phyloP scores from a whole-genome alignment of 2,329 filamentous ascomycete genomes.

The Paradendryphiella salina region DNA sequence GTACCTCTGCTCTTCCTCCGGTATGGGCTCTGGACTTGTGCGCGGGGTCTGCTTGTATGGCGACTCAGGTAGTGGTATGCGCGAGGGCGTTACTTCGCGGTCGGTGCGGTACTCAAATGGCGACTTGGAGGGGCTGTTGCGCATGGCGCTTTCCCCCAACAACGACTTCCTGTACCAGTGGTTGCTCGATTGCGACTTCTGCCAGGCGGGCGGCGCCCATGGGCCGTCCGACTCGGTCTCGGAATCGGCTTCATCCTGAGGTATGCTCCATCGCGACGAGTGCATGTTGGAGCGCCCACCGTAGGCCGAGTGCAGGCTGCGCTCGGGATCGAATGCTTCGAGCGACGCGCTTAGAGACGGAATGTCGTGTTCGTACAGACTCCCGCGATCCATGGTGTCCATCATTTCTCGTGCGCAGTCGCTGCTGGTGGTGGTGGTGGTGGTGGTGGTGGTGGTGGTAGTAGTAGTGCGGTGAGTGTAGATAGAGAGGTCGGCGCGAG shows the following conservation, averaged over 20 bases:
- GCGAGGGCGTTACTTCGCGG: conserved; percentile 57
- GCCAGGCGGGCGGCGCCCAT: conserved; percentile 69
- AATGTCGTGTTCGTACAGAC: conserved; percentile 45
- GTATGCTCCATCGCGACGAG: conserved; percentile 50
- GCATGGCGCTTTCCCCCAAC: conserved; percentile 44
- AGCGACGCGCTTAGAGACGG: conserved; percentile 47
- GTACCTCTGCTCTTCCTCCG: conserved; percentile 40
- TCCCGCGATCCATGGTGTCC: conserved; percentile 40
- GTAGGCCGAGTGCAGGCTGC: conserved; percentile 42
- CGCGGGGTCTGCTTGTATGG: conserved; percentile 61
- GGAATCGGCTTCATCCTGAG: conserved; percentile 46
- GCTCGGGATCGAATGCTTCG: conserved; percentile 46
- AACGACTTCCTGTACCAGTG: conserved; percentile 58
- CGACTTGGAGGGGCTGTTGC: conserved; percentile 55
- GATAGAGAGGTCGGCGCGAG: conserved; percentile 26
- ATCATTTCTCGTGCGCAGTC: conserved; percentile 25
- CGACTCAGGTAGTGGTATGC: conserved; percentile 63
- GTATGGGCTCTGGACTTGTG: conserved; percentile 54
- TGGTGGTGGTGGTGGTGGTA: conserved; percentile 8
- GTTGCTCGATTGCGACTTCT: conserved; percentile 57
- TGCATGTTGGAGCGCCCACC: conserved; percentile 66
- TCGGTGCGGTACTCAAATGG: conserved; percentile 62
- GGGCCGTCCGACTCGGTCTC: conserved; percentile 54
- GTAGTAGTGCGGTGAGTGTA: conserved; percentile 13
- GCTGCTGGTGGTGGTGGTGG: neutral